Evolutionary conservation across 1,284 basidiomycete species (phyloP).

Genomic region (Laetiporus sulphureus): DNA sequence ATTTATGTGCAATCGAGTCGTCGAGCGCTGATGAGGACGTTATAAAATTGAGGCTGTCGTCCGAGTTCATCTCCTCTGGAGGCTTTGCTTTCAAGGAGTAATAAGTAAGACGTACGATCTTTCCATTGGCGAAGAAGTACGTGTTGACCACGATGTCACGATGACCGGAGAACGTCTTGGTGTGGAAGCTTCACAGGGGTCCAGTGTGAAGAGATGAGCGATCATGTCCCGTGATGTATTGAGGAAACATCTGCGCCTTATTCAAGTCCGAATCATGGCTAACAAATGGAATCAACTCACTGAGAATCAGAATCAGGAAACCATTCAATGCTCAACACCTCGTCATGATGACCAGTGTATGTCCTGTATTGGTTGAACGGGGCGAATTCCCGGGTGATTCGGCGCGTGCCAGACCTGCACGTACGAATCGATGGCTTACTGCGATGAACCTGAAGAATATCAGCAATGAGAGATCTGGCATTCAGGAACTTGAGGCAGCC

Average conservation of each 20-base stretch:
- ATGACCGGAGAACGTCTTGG: constrained; percentile 97
- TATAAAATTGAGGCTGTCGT: constrained; percentile 45
- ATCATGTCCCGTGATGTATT: constrained; percentile 98
- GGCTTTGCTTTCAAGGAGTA: constrained; percentile 64
- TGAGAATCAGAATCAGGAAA: constrained; percentile 85
- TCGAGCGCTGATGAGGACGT: constrained; percentile 44
- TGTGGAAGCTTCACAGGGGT: constrained; percentile 88
- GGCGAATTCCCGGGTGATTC: constrained; percentile 90
- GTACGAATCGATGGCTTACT: constrained; percentile 84
- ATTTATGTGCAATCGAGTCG: constrained; percentile 72
- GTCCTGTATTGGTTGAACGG: constrained; percentile 92
- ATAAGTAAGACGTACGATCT: constrained; percentile 46
- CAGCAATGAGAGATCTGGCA: background rate
- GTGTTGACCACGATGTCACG: constrained; percentile 84
- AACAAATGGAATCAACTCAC: constrained; percentile 30
- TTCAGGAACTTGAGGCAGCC: background rate
- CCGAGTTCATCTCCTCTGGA: constrained; percentile 40
- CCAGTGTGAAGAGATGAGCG: constrained; percentile 85
- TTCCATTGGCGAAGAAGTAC: constrained; percentile 84
- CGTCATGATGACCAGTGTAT: constrained; percentile 96
- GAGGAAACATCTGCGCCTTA: constrained; percentile 75
- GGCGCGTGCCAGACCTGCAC: constrained; percentile 97
- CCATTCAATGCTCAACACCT: constrained; percentile 90
- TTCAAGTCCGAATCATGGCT: background rate
- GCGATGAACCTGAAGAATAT: constrained; percentile 70